Base-by-base conservation (phyloP, 257 asterid genomes). In the Fraxinus quadrangulata region DNA sequence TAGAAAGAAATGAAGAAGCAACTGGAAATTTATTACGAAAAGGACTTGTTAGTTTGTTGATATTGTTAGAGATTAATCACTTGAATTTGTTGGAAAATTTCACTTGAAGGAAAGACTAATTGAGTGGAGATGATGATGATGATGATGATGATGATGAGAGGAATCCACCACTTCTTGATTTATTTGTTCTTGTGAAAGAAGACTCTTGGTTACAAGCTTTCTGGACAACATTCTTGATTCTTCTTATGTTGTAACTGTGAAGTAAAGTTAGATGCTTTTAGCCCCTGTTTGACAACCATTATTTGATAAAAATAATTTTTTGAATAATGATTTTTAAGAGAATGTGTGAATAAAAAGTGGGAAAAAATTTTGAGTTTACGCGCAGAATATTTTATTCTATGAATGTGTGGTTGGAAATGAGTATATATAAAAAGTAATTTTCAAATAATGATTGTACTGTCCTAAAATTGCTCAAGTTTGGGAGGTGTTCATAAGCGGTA, bases 141-240 rank as follows among this genome's bases (percentile, higher is more conserved):
- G 17, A 49, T 21, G 1, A 42, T 13, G 71, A 74, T 74, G 3
- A 31, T 31, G 9, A 30, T 23, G 7, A 24, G 0, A 31, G 9
- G 78, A 37, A 67, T n/a, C 66, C 3, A 19, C 74, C 10, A 71
- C 70, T 72, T 76, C 21, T 67, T 21, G n/a, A 34, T n/a, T 21
- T 23, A 66, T 63, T 66, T 82, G 33, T n/a, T 31, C 78, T 75
- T 74, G 71, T 42, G 39, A 17, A 37, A 72, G 69, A 82, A 28
- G 79, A 71, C 37, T 78, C 65, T 28, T 23, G 67, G 40, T 28
- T 21, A 54, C 76, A 30, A 13, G 40, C 37, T 49, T 37, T 67
- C 40, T 0, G 0, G 54, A 59, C 28, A 76, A 40, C 51, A 45
- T 76, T 21, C 63, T 51, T 51, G 63, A 51, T 5, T 51, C 24